phyloP scores from a whole-genome alignment of 108 stramenopile species.

The Pseudonitzschia pungens region DNA sequence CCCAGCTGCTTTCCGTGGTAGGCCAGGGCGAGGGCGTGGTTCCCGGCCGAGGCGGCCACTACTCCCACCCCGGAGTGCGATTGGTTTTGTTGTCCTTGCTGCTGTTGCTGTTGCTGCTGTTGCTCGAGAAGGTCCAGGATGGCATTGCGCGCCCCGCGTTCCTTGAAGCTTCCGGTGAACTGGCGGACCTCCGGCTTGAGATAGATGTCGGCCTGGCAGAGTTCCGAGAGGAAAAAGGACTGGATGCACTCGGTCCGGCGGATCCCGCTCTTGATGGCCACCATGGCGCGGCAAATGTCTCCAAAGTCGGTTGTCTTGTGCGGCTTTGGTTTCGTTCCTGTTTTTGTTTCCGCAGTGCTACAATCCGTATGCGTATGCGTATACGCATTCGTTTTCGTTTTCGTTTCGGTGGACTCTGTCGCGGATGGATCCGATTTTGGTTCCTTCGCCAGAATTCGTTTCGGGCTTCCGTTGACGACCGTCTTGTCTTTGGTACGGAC shows the following conservation, averaged over 20 bases:
- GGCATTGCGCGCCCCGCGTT: slow-evolving; percentile 95
- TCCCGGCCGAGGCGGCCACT: slow-evolving; percentile 91
- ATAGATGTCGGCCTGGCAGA: slow-evolving; percentile 78
- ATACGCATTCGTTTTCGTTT: too few relatives aligned
- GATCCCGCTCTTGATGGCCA: slow-evolving; percentile 76
- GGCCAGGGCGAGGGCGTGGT: slow-evolving; percentile 92
- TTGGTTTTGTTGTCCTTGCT: slow-evolving; percentile 34
- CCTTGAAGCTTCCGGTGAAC: slow-evolving; percentile 97
- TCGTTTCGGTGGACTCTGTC: too few relatives aligned
- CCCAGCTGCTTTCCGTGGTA: slow-evolving; percentile 92
- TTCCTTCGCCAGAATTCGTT: too few relatives aligned
- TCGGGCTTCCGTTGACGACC: too few relatives aligned
- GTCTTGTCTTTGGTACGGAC: too few relatives aligned
- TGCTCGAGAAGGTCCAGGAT: slow-evolving; percentile 64
- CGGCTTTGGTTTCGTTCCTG: not conserved
- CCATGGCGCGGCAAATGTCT: slow-evolving; percentile 78
- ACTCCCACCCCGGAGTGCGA: slow-evolving; percentile 66
- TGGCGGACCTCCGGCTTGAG: slow-evolving; percentile 86
- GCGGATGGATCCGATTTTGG: too few relatives aligned
- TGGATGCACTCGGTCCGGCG: slow-evolving; percentile 62
- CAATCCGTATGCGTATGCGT: too few relatives aligned
- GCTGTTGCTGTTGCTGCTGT: too few relatives aligned
- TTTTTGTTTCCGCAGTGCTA: too few relatives aligned
- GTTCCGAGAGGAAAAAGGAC: slow-evolving; percentile 73
- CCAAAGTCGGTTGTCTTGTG: slow-evolving; percentile 41